Evolutionary conservation across 2,329 filamentous ascomycete species (phyloP).

Genomic region (Helicocarpus griseus): DNA sequence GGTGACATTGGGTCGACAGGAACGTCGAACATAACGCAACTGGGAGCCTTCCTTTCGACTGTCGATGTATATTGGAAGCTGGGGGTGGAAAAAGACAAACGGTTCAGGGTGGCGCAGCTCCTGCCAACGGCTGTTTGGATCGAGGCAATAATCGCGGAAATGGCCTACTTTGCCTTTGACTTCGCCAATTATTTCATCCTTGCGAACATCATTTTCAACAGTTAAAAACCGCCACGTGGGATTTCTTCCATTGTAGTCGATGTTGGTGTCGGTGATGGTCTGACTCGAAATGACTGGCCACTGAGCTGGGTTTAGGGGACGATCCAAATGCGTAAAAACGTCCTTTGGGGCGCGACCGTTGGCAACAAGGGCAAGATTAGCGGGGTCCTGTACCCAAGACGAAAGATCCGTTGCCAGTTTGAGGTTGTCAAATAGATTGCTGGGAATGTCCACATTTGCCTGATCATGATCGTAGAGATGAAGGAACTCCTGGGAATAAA

Average conservation of each 20-base stretch:
- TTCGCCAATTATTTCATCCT: conserved; percentile 54
- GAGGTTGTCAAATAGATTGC: conserved; percentile 70
- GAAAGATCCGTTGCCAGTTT: conserved; percentile 65
- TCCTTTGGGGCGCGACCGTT: conserved; percentile 54
- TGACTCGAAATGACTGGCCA: conserved; percentile 45
- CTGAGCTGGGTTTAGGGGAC: conserved; percentile 44
- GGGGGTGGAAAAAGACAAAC: conserved; percentile 79
- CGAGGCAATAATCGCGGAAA: conserved; percentile 60
- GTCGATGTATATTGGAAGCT: conserved; percentile 85
- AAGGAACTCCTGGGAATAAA: conserved; percentile 67
- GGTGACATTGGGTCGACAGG: conserved; percentile 81
- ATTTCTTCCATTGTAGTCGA: conserved; percentile 45
- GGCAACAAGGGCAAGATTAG: conserved; percentile 57
- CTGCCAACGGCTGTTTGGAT: conserved; percentile 57
- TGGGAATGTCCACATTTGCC: conserved; percentile 49
- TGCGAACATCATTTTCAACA: conserved; percentile 42
- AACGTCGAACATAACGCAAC: conserved; percentile 81
- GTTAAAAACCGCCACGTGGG: conserved; percentile 58
- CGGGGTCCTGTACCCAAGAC: conserved; percentile 66
- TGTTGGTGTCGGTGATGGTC: conserved; percentile 40
- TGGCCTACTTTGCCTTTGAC: conserved; percentile 69
- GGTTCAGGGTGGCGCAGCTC: conserved; percentile 52
- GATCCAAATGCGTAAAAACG: conserved; percentile 57
- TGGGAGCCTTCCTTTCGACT: conserved; percentile 77
- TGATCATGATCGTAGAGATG: conserved; percentile 59